Evolutionary conservation across 192 early-diverging fungal genomes (phyloP), one percentile per base, ranked within the genome.

Genomic region (Backusella sp.): DNA sequence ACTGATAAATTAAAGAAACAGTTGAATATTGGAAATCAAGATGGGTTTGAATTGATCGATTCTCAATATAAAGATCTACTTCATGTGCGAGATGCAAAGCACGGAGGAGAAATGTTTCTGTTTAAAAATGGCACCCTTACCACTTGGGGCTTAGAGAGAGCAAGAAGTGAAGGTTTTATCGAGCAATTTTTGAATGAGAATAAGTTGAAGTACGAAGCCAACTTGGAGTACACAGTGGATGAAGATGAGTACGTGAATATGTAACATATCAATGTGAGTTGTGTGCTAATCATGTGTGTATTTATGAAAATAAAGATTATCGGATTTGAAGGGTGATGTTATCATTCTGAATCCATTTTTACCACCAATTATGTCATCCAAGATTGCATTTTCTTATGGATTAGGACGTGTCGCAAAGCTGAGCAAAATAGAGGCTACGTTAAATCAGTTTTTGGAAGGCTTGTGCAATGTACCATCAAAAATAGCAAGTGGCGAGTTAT

Each of bases 171-270:
- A 21, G 3, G 19, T 6, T 56, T 56, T 56, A 56, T 56, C 19
- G 8, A 56, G n/a, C 19, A 68, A 12, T 21, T n/a, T 36, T 56
- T 62, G 26, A 62, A 14, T 62, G 23, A 15, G 9, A 62, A 28
- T 12, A 62, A 28, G 21, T 23, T 62, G 4, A 28, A 62, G 28
- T 23, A 62, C 15, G 32, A 35, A 19, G 66, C 30, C 30, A 68
- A 68, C 6, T 17, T 68, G 3, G 66, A 68, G 6, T 68, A 37
- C 35, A 35, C 35, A 34, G 35, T 68, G 19, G 66, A 68, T n/a
- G 66, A 68, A 68, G 66, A 68, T 21, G 66, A 68, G 66, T 68
- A 68, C 5, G 66, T 62, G 56, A 49, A n/a, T 49, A 17, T n/a
- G 0, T 49, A n/a, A 8, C 19, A 49, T 49, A 3, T 23, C 37